Evolutionary conservation across 176 grass and related monocot species (phyloP), one percentile per base, ranked within the genome.

Genomic region (Otatea glauca): DNA sequence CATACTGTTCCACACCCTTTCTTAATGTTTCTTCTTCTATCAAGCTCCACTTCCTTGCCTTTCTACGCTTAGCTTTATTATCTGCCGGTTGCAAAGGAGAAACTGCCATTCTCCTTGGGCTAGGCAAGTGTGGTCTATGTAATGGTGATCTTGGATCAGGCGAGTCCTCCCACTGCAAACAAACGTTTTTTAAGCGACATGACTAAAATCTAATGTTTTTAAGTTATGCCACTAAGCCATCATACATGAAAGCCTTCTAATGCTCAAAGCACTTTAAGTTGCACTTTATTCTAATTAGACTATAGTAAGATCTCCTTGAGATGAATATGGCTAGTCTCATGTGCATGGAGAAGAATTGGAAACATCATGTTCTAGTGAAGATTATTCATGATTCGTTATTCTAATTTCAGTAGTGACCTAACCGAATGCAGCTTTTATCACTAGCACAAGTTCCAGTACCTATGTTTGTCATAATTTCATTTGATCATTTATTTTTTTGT

Each of bases 11-110:
- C 35, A 97, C 90, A 55, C 92, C 94, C 56, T 92, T 87, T 76
- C 81, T 94, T 85, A 97, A 35, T 42, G 88, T 83, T 72, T 92
- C 92, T 86, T 94, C 92, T 88, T 97, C 94, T 20, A 80, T 13
- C 7, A 51, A 11, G 49, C 67, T 75, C 94, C 94, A 97, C 64
- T 68, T 94, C 88, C 79, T 81, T 56, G 75, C 48, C 68, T 29
- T 91, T 90, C 94, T 92, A 84, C 83, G 88, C 67, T 55, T 90
- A 76, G 82, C 13, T 89, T 87, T 86, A 43, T 87, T 86, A 43
- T 86, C 86, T 67, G n/a, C 55, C 7, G 32, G 50, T 64, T 73
- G 67, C 23, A 92, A 75, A 72, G 89, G 89, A 86, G 92, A 91
- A 90, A 83, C 68, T 12, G 53, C 15, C 27, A 53, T 70, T 72